Evolutionary conservation across 768 basidiomycete species (phyloP).

Genomic region (Pholiota conissans): DNA sequence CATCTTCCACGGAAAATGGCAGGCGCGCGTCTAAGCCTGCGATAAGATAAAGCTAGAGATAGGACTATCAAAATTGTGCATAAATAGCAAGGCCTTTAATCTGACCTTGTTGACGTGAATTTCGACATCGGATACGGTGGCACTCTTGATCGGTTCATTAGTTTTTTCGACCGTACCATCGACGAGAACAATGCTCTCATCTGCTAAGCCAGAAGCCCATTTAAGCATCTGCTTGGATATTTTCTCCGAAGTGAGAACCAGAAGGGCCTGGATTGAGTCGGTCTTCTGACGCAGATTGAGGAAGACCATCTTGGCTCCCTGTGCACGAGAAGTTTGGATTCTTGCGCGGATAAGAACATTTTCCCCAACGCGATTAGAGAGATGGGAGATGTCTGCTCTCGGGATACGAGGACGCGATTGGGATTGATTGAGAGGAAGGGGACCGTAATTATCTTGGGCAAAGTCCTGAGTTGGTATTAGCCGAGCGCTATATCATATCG

Average conservation of each 20-base stretch:
- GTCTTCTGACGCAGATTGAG: constrained; percentile 87
- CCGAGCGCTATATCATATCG: constrained; percentile 10
- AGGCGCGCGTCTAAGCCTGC: constrained; percentile 77
- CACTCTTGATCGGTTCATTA: constrained; percentile 87
- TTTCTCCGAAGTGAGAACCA: constrained; percentile 67
- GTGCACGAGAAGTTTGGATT: constrained; percentile 87
- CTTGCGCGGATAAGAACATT: constrained; percentile 85
- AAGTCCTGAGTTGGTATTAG: constrained; percentile 55
- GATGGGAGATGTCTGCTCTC: constrained; percentile 62
- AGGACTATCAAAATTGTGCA: constrained; percentile 1
- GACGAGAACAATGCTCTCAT: constrained; percentile 90
- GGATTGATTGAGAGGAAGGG: constrained; percentile 89
- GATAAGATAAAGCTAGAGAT: constrained; percentile 73
- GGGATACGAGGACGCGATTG: constrained; percentile 65
- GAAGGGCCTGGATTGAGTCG: constrained; percentile 83
- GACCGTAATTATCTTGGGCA: constrained; percentile 80
- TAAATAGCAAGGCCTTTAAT: not conserved
- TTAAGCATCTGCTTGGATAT: constrained; percentile 98
- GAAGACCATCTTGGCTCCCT: constrained; percentile 96
- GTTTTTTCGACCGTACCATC: constrained; percentile 81
- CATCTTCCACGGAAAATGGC: constrained; percentile 93
- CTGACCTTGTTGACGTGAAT: constrained; percentile 79
- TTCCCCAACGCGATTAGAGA: constrained; percentile 70
- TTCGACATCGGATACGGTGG: constrained; percentile 85
- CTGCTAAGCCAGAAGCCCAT: constrained; percentile 75